phyloP scores from a whole-genome alignment of 257 asterid genomes.

The Nicotiana attenuata region DNA sequence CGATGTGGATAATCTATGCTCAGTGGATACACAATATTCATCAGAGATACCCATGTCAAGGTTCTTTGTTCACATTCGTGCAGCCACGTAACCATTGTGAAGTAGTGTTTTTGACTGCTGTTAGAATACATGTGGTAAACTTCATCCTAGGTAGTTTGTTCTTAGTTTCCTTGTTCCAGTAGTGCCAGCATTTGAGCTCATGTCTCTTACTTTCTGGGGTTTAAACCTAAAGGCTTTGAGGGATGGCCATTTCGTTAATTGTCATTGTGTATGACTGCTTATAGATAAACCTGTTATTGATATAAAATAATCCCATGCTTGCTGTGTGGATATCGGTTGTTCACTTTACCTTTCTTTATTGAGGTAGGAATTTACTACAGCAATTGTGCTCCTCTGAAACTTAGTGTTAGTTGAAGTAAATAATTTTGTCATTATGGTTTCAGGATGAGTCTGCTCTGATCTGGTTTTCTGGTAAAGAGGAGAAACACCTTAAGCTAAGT shows the following conservation, averaged over 20 bases:
- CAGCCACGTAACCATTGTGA: background rate
- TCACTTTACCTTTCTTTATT: background rate
- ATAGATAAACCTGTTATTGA: background rate
- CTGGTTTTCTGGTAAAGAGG: slow-evolving; percentile 95
- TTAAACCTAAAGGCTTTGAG: background rate
- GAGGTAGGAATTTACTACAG: background rate
- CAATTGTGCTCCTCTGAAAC: background rate
- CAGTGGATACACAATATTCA: background rate
- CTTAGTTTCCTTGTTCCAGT: background rate
- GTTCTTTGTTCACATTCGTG: background rate
- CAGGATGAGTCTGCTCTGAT: slow-evolving; percentile 94
- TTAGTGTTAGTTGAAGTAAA: background rate
- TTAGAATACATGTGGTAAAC: background rate
- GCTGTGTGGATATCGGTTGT: background rate
- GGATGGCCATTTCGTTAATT: background rate
- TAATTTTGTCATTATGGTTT: slow-evolving; percentile 8
- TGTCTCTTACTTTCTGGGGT: background rate
- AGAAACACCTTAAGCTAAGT: slow-evolving; percentile 82
- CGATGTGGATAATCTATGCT: background rate
- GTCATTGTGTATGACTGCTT: background rate
- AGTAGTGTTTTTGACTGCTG: background rate
- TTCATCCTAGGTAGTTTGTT: background rate
- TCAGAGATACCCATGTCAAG: background rate
- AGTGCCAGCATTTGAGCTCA: background rate
- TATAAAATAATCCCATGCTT: background rate